Percentiles rank a stretch among this genome's conserved stretches.
Conservation (phyloP, 352 stramenopile species). For the Phytopythium sindhum region DNA sequence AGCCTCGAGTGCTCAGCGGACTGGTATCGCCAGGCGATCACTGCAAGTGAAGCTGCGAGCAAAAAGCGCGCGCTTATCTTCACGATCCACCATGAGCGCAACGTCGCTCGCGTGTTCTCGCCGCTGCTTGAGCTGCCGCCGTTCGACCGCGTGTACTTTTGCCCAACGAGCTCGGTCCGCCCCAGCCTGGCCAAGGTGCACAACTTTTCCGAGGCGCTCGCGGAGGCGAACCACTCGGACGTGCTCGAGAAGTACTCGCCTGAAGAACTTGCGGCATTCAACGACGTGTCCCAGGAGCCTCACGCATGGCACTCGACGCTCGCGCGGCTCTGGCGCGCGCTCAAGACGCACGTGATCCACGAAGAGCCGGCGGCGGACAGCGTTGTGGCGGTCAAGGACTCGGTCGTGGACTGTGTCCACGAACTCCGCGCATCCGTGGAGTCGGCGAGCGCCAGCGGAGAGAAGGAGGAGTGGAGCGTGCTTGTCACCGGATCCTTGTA, state of each 20-base stretch:
- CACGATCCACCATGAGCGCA: conserved; percentile 82
- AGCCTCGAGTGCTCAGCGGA: conserved; percentile 71
- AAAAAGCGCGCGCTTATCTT: conserved; percentile 62
- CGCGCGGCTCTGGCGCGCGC: conserved; percentile 41
- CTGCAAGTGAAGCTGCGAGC: conserved; percentile 2
- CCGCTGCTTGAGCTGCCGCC: conserved; percentile 43
- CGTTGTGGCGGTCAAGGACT: conserved; percentile 42
- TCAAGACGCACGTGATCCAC: conserved; percentile 35
- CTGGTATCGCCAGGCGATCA: conserved; percentile 56
- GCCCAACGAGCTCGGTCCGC: conserved; percentile 53
- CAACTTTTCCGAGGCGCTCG: conserved; percentile 61
- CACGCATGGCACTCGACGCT: conserved; percentile 63
- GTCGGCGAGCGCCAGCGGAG: conserved; percentile 10
- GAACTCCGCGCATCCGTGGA: conserved; percentile 38
- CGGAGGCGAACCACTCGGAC: conserved; percentile 28
- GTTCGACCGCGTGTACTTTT: conserved; percentile 83
- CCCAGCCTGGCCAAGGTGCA: conserved; percentile 64
- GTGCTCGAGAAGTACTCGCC: conserved; percentile 39
- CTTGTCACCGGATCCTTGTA: conserved; percentile 79
- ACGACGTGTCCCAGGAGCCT: conserved; percentile 37
- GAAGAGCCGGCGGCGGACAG: conserved; percentile 24
- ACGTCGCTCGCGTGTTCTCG: conserved; percentile 62
- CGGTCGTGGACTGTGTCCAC: conserved; percentile 55
- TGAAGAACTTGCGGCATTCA: conserved; percentile 36
- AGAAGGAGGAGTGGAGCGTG: conserved; percentile 49